phyloP scores from a whole-genome alignment of 495 filamentous ascomycete species.

The Tuber magnatum region DNA sequence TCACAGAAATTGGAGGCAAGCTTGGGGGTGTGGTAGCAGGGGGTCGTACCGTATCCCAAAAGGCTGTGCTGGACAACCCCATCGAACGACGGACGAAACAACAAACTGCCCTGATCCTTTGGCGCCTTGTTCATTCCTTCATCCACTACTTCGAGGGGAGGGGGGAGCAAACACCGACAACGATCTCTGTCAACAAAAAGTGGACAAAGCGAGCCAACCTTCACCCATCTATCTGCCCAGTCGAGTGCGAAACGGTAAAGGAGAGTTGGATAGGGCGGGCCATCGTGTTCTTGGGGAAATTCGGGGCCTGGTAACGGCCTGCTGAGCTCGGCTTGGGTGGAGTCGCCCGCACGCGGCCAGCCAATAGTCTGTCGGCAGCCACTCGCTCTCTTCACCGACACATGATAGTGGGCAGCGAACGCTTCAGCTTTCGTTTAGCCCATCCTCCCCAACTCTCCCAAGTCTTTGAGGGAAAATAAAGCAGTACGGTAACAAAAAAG shows the following conservation, averaged over 20 bases:
- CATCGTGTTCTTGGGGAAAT: background rate
- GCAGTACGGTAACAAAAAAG: background rate
- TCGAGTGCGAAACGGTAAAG: background rate
- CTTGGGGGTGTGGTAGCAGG: background rate
- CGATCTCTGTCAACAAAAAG: background rate
- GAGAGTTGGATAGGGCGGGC: background rate
- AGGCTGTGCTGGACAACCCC: constrained; percentile 3
- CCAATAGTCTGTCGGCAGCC: background rate
- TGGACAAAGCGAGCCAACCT: background rate
- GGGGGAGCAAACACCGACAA: background rate
- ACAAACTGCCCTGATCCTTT: background rate
- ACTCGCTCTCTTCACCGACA: constrained; percentile 2
- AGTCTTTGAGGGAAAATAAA: background rate
- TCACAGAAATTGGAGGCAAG: background rate
- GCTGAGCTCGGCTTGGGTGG: background rate
- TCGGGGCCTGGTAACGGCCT: background rate
- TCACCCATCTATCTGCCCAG: background rate
- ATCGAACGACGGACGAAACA: background rate
- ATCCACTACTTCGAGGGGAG: background rate
- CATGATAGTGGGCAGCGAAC: background rate
- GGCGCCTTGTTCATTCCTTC: background rate
- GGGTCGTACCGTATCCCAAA: background rate
- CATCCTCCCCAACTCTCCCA: background rate
- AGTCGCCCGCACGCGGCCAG: background rate
- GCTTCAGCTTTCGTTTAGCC: background rate